These are phyloP conservation scores for Elaphomyces granulatus DNA, from an alignment of 495 filamentous ascomycete genomes.

Conservation along the genomic window DNA sequence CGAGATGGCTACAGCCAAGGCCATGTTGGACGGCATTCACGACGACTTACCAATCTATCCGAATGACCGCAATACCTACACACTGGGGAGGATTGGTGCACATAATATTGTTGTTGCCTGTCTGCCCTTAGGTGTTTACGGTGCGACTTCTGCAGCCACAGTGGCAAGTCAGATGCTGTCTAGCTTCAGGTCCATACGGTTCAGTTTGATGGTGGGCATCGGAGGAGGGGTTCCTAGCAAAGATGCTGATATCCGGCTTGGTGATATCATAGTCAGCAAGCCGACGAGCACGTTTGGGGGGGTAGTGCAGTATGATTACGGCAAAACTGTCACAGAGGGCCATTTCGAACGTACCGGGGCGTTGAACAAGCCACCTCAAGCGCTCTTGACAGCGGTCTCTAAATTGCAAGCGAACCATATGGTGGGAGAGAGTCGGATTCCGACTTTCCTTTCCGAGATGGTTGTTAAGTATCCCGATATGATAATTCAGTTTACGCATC, in stretches of 20 bases:
- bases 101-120: slow-evolving; percentile 23
- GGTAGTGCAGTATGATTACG: slow-evolving; percentile 26
- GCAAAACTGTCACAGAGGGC: slow-evolving; percentile 7
- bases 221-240: slow-evolving; percentile 20
- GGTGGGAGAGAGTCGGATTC: slow-evolving; percentile 5
- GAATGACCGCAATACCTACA: slow-evolving; percentile 19
- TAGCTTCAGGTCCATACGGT: slow-evolving; percentile 21
- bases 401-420: slow-evolving; percentile 11
- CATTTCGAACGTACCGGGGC: slow-evolving; percentile 16
- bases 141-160: slow-evolving; percentile 18
- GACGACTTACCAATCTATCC: slow-evolving; percentile 1
- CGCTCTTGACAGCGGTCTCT: slow-evolving; percentile 13
- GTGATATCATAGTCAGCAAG: slow-evolving; percentile 16
- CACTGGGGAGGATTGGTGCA: slow-evolving; percentile 15
- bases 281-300: slow-evolving; percentile 11
- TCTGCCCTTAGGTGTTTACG: slow-evolving; percentile 19
- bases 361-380: slow-evolving; percentile 15
- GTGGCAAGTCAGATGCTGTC: slow-evolving; percentile 17
- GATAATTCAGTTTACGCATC: slow-evolving; percentile 11
- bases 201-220: slow-evolving; percentile 29
- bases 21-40: slow-evolving; percentile 12
- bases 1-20: slow-evolving; percentile 9
- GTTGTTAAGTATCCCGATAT: slow-evolving; percentile 8
- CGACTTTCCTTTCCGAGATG: slow-evolving; percentile 8
- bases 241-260: slow-evolving; percentile 14